Conservation (phyloP, 352 stramenopile genomes). For the Thalassiosira livingstoniorum region DNA sequence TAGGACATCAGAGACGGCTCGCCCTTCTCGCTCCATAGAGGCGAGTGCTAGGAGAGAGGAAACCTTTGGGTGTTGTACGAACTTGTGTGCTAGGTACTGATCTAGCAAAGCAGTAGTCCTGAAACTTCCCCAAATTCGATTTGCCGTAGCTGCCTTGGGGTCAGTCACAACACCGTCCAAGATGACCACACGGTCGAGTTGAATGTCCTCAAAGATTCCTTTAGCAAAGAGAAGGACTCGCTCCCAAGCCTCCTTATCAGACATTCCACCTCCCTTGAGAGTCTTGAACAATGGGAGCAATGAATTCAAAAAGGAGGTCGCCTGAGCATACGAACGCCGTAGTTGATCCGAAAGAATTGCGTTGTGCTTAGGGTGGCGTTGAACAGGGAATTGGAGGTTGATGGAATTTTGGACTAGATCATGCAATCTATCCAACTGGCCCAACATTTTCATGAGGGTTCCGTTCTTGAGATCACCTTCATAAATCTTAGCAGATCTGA, state of each 20-base stretch:
- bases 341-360: neutral
- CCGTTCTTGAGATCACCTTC: neutral
- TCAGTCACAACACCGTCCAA: neutral
- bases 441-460: neutral
- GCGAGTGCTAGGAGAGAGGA: conserved; percentile 7
- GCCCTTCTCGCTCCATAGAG: conserved; percentile 10
- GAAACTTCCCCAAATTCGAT: neutral
- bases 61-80: neutral
- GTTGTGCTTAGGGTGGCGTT: neutral
- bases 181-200: neutral
- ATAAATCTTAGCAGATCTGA: neutral
- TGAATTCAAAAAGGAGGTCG: neutral
- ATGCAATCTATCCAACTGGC: neutral
- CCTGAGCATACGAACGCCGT: neutral
- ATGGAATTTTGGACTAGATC: neutral
- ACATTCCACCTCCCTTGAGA: neutral
- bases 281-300: neutral
- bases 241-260: neutral
- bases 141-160: too few species aligned
- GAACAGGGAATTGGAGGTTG: neutral
- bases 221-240: neutral
- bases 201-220: neutral
- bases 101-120: neutral
- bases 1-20: too few species aligned
- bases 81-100: neutral